Evolutionary conservation across 2,329 filamentous ascomycete genomes (phyloP).

Genomic region (Fusarium pseudoanthophilum): DNA sequence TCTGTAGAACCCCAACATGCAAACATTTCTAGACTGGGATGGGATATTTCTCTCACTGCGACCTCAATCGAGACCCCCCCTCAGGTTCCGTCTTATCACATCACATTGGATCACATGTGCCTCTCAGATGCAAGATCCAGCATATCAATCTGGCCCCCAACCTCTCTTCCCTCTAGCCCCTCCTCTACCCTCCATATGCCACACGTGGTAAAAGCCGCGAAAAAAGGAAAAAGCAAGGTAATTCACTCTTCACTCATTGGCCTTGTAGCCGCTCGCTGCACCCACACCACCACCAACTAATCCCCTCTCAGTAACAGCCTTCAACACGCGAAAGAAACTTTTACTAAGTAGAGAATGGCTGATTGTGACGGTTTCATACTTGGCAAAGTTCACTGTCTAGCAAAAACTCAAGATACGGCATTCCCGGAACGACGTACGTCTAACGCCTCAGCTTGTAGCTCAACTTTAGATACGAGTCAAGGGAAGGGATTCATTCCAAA

Average conservation of each 20-base stretch:
- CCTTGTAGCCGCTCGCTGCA: conserved; percentile 40
- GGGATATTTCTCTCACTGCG: neutral
- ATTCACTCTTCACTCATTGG: conserved; percentile 30
- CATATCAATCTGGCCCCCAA: conserved; percentile 36
- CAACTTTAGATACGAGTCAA: neutral
- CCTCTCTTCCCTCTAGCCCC: conserved; percentile 4
- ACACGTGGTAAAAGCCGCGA: conserved; percentile 32
- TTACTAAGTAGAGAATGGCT: neutral
- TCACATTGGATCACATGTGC: conserved; percentile 16
- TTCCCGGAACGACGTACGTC: neutral
- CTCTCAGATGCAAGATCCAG: conserved; percentile 27
- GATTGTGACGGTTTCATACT: neutral
- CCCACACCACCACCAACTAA: conserved; percentile 30
- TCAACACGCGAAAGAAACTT: neutral
- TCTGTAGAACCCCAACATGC: neutral
- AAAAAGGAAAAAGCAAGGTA: neutral
- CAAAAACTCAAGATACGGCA: neutral
- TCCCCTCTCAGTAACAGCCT: neutral
- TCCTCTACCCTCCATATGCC: conserved; percentile 14
- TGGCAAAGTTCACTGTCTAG: neutral
- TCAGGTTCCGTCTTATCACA: neutral
- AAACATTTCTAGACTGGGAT: neutral
- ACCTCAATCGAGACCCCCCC: conserved; percentile 22
- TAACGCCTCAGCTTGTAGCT: neutral
- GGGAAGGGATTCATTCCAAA: neutral